Evolutionary conservation across 1,139 yeast genomes (phyloP).

Genomic region (Lodderomyces elongisporus): DNA sequence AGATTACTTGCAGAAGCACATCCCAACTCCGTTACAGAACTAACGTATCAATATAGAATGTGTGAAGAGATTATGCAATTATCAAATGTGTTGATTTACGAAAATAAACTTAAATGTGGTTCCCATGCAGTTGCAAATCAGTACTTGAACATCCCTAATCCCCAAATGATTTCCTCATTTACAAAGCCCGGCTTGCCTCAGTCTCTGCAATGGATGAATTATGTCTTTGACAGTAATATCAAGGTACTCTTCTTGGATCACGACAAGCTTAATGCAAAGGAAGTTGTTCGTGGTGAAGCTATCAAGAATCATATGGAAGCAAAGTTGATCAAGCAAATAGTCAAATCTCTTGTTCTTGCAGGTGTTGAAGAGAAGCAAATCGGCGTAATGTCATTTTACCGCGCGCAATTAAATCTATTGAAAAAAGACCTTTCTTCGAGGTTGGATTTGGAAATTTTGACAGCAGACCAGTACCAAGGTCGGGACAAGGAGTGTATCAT

Average conservation of each 20-base stretch:
- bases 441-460: constrained; percentile 63
- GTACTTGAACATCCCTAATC: constrained; percentile 42
- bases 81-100: constrained; percentile 74
- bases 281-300: constrained; percentile 56
- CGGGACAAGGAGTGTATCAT: constrained; percentile 89
- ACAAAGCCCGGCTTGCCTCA: constrained; percentile 7
- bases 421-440: constrained; percentile 36
- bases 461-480: constrained; percentile 97
- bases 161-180: constrained; percentile 15
- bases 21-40: constrained; percentile 67
- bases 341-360: constrained; percentile 50
- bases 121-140: constrained; percentile 56
- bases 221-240: constrained; percentile 25
- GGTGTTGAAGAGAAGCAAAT: constrained; percentile 60
- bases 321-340: constrained; percentile 54
- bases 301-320: constrained; percentile 73
- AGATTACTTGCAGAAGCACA: constrained; percentile 63
- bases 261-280: constrained; percentile 60
- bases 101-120: constrained; percentile 75
- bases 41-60: constrained; percentile 89
- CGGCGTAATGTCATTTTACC: constrained; percentile 86
- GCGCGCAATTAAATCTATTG: constrained; percentile 68
- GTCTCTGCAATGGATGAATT: constrained; percentile 29
- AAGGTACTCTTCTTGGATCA: constrained; percentile 77
- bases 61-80: constrained; percentile 80